These are phyloP conservation scores for Aspergillus cavernicola DNA, from an alignment of 495 filamentous ascomycete genomes.

Conservation along the genomic window DNA sequence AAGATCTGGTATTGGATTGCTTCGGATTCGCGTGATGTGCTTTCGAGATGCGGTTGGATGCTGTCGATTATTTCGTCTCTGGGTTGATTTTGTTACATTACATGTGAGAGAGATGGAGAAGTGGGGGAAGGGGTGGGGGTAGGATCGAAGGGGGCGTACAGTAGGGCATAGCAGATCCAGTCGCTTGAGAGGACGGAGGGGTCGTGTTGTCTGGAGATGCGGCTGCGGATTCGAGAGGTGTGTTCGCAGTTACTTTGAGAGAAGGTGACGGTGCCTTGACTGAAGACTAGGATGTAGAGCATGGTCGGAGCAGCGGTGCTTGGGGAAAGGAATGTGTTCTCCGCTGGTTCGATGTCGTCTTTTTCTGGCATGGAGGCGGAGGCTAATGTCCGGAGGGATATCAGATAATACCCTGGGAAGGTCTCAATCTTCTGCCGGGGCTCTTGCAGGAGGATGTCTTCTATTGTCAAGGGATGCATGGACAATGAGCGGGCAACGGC, in stretches of 20 bases:
- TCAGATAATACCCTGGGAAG: conserved; percentile 89
- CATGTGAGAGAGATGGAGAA: too few relatives aligned
- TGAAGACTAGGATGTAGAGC: conserved; percentile 90
- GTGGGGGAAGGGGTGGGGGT: too few relatives aligned
- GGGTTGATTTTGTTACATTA: neutral
- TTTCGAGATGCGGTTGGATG: conserved; percentile 76
- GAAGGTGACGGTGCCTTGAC: conserved; percentile 85
- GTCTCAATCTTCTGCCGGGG: conserved; percentile 94
- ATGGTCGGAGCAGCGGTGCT: conserved; percentile 71
- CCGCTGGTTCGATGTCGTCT: conserved; percentile 50
- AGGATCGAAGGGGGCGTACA: too few relatives aligned
- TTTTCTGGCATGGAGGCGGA: conserved; percentile 31
- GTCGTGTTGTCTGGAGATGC: conserved; percentile 80
- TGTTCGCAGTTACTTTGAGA: conserved; percentile 75
- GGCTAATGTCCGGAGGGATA: conserved; percentile 83
- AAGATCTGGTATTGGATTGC: conserved; percentile 90
- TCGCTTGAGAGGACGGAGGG: conserved; percentile 81
- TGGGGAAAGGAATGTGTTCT: neutral
- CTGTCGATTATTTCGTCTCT: conserved; percentile 93
- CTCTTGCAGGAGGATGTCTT: conserved; percentile 88
- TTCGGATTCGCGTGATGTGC: conserved; percentile 76
- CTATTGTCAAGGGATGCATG: conserved; percentile 84
- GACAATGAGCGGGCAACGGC: conserved; percentile 76
- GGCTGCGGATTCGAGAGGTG: conserved; percentile 72
- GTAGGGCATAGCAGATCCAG: conserved; percentile 96